A percentile compares a stretch with the other conserved stretches of the same genome.
These are phyloP conservation scores for Exutisphaerella laricina DNA, from an alignment of 2,329 filamentous ascomycete species.

Conservation along the genomic window DNA sequence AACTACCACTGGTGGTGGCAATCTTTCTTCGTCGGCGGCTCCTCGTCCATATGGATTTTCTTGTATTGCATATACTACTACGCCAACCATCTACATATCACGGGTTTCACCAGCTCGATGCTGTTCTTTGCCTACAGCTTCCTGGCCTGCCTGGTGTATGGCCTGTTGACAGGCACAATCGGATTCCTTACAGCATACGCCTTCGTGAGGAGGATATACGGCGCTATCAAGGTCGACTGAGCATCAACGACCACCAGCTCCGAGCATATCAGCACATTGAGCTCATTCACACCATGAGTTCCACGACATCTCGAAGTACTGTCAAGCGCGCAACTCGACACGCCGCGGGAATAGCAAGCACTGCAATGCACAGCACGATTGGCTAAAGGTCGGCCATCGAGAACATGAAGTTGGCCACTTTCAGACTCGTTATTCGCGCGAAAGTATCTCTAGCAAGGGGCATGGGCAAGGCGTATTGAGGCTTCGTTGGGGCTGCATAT, in stretches of 20 bases:
- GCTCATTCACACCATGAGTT: not conserved
- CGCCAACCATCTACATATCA: conserved; percentile 70
- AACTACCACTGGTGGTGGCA: conserved; percentile 94
- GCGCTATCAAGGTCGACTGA: conserved; percentile 36
- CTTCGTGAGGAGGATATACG: conserved; percentile 78
- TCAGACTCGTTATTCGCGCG: no score
- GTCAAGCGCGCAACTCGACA: not conserved
- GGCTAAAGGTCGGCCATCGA: not conserved
- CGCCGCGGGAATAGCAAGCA: not conserved
- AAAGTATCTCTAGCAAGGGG: no score
- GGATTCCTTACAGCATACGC: conserved; percentile 79
- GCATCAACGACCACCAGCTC: not conserved
- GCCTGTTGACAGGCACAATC: conserved; percentile 73
- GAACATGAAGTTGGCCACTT: not conserved
- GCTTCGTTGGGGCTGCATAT: not conserved
- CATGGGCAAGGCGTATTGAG: no score
- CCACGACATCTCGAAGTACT: not conserved
- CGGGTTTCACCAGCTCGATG: conserved; percentile 70
- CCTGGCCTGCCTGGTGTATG: conserved; percentile 75
- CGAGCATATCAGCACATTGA: not conserved
- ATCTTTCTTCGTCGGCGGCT: conserved; percentile 72
- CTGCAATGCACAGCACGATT: no score
- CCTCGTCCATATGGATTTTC: conserved; percentile 76
- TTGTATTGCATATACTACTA: conserved; percentile 81
- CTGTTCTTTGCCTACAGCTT: conserved; percentile 84